Conservation (phyloP, 139 green algal genomes). For the Chlamydomonas applanata region DNA sequence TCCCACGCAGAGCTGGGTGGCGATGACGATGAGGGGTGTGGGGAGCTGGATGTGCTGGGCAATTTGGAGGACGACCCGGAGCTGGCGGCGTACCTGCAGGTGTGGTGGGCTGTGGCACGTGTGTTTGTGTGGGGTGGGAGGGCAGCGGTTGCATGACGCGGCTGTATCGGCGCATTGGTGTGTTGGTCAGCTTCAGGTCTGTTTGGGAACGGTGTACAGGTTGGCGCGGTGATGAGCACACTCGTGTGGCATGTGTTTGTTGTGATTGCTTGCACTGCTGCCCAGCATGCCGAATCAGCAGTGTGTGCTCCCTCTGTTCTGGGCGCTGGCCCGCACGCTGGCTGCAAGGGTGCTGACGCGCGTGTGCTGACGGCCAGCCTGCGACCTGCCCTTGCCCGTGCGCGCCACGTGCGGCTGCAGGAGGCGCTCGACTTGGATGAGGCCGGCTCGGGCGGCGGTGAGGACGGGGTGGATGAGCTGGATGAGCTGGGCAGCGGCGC, state of each 20-base stretch:
- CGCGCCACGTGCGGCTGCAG: not conserved
- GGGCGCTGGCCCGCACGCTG: no score
- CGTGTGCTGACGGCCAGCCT: not conserved
- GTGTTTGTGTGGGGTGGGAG: not conserved
- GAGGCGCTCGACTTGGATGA: conserved; percentile 25
- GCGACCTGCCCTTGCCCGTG: not conserved
- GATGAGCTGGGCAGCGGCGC: not conserved
- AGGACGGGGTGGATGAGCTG: not conserved
- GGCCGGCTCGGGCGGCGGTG: not conserved
- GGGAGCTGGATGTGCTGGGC: not conserved
- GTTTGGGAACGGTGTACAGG: no score
- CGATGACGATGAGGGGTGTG: not conserved
- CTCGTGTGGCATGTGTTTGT: no score
- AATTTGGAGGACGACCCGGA: conserved; percentile 30
- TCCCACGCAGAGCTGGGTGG: not conserved
- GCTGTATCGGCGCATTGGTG: not conserved
- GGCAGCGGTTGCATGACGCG: not conserved
- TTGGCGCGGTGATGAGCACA: no score
- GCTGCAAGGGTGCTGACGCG: not conserved
- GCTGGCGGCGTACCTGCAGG: conserved; percentile 34
- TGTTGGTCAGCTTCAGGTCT: no score
- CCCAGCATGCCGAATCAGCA: no score
- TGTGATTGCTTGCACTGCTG: no score
- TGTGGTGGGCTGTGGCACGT: not conserved
- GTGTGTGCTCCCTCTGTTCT: no score